Base-by-base conservation (phyloP, 2,329 filamentous ascomycete species). In the Aspergillus novoparasiticus region DNA sequence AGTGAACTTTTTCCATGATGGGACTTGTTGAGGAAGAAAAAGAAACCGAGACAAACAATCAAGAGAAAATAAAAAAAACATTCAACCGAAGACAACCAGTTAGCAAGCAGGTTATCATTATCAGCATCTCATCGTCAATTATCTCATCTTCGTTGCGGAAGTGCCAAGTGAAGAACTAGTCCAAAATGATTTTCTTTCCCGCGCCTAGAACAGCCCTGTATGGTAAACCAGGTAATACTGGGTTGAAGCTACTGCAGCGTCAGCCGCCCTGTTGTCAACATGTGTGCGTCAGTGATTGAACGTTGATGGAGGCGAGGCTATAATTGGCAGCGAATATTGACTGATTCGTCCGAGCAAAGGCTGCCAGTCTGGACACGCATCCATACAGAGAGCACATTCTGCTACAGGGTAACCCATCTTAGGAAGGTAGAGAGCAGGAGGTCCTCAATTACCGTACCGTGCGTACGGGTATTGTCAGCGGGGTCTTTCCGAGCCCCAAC, bases 201-300 rank as follows among this genome's bases (percentile, higher is more conserved):
- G 41, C 41, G 43, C 41, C 32, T 14, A 50, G 54, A 57, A 57
- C 21, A 30, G 51, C 57, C 23, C 41, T 23, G 59, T 63, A 65
- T 43, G 61, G 60, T 62, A 53, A 59, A n/a, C n/a, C 30, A n/a
- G 56, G 59, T 64, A 59, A 32, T 59, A 58, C 57, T 55, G 64
- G 41, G 57, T 60, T 68, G 62, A 59, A 64, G 65, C 69, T 69
- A 67, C 65, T 68, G 69, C 66, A 67, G 32, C n/a, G 62, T 68
- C 64, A 67, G 66, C 69, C 62, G 65, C 62, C 64, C 66, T 67
- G 64, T 62, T 64, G 64, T 46, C 64, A 65, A 68, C 64, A 69
- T 68, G 68, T 68, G 68, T 67, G 64, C 65, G 12, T 56, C 59
- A 62, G 32, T 63, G 64, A 67, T 67, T 66, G 67, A 66, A 43